phyloP scores from a whole-genome alignment of 257 asterid genomes.

The Plantago elongata region DNA sequence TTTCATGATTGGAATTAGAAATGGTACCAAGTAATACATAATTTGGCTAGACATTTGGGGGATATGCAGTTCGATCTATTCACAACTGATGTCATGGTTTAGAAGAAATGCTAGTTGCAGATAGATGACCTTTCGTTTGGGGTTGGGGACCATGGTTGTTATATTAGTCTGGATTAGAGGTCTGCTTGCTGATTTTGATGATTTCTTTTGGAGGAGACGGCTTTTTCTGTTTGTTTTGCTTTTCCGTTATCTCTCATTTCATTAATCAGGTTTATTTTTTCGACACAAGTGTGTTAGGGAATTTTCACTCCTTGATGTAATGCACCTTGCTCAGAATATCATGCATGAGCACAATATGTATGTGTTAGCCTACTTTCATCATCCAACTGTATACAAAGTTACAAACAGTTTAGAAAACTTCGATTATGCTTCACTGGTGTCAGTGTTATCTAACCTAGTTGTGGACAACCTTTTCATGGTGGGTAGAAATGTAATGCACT shows the following conservation, averaged over 20 bases:
- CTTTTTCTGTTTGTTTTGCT: conserved; percentile 1
- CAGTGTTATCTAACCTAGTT: conserved; percentile 3
- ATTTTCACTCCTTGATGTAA: not conserved
- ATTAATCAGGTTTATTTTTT: not conserved
- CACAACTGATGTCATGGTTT: no score
- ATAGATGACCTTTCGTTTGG: no score
- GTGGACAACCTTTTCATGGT: conserved; percentile 17
- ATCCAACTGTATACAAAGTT: not conserved
- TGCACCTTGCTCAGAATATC: conserved; percentile 8
- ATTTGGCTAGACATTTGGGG: no score
- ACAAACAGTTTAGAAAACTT: not conserved
- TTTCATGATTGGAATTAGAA: no score
- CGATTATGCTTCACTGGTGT: not conserved
- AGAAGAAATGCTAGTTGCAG: no score
- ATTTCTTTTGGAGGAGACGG: no score
- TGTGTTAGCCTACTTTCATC: not conserved
- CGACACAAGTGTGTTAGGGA: not conserved
- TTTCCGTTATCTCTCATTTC: conserved; percentile 1
- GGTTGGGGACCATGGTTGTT: not conserved
- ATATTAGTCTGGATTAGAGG: not conserved
- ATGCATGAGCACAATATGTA: not conserved
- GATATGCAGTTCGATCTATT: no score
- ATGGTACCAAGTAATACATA: no score
- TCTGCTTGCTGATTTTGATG: not conserved
- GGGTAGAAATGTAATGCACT: conserved; percentile 73